Evolutionary conservation across 1,139 yeast species (phyloP).

Genomic region (Lodderomyces elongisporus): DNA sequence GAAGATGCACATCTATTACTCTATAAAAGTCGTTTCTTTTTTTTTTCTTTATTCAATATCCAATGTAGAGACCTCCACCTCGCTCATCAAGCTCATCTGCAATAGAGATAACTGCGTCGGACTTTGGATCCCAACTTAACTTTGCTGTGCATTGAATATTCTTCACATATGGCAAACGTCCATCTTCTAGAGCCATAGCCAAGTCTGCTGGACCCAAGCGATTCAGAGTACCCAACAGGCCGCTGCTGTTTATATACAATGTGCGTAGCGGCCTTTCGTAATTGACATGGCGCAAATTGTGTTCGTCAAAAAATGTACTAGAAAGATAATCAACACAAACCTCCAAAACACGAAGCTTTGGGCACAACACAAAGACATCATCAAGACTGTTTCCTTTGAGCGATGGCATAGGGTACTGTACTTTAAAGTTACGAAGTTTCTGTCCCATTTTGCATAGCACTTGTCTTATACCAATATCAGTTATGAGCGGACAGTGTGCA

Average conservation of each 20-base stretch:
- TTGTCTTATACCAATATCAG: conserved; percentile 54
- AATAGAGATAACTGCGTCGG: conserved; percentile 54
- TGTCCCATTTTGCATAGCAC: conserved; percentile 62
- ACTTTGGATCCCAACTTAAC: conserved; percentile 82
- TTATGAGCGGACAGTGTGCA: conserved; percentile 81
- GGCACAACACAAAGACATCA: conserved; percentile 67
- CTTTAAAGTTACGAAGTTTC: conserved; percentile 55
- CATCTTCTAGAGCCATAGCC: conserved; percentile 77
- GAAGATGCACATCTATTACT: too few species aligned
- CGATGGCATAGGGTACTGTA: conserved; percentile 87
- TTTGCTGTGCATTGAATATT: conserved; percentile 66
- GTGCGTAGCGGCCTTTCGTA: conserved; percentile 55
- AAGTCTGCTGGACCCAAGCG: conserved; percentile 85
- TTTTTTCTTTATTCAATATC: too few species aligned
- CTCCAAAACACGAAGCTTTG: conserved; percentile 57
- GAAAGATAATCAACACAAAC: conserved; percentile 82
- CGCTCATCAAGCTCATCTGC: conserved; percentile 37
- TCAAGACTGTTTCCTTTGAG: conserved; percentile 68
- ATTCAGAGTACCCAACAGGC: conserved; percentile 78
- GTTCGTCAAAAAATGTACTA: conserved; percentile 57
- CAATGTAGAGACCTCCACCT: conserved; percentile 41
- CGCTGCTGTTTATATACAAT: conserved; percentile 76
- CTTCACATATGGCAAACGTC: conserved; percentile 62
- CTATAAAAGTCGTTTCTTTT: too few species aligned
- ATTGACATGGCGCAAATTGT: conserved; percentile 37